These are phyloP conservation scores for Fraxinus sp. DNA, from an alignment of 305 asterid species.

Conservation along the genomic window DNA sequence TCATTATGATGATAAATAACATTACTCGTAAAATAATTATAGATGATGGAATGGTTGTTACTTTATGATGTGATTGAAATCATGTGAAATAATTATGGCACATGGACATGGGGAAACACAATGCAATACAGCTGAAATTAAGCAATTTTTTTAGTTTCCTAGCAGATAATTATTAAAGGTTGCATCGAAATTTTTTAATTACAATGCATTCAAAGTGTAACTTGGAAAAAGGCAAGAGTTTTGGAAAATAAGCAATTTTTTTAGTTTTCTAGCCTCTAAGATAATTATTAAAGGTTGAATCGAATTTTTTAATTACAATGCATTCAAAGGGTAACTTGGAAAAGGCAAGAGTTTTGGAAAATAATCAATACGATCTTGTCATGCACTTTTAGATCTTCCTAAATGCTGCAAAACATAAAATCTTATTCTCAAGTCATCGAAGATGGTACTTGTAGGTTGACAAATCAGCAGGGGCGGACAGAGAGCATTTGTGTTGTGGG, in stretches of 20 bases:
- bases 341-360: background rate
- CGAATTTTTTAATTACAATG: too few relatives aligned
- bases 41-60: conserved; percentile 7
- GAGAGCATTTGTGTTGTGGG: too few relatives aligned
- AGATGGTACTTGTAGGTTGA: background rate
- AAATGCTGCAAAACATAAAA: background rate
- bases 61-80: conserved; percentile 1
- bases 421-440: background rate
- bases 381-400: background rate
- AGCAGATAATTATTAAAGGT: background rate
- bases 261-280: background rate
- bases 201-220: background rate
- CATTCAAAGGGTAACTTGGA: too few relatives aligned
- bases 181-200: background rate
- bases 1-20: too few relatives aligned
- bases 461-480: too few relatives aligned
- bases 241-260: background rate
- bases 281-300: background rate
- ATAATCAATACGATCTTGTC: background rate
- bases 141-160: background rate
- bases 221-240: background rate
- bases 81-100: conserved; percentile 34
- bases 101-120: conserved; percentile 37
- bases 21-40: background rate
- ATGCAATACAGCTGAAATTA: conserved; percentile 20